Percentiles rank a stretch among this genome's conserved stretches.
phyloP scores from a whole-genome alignment of 805 yeast genomes.

The Lipomyces spencermartinsiae region DNA sequence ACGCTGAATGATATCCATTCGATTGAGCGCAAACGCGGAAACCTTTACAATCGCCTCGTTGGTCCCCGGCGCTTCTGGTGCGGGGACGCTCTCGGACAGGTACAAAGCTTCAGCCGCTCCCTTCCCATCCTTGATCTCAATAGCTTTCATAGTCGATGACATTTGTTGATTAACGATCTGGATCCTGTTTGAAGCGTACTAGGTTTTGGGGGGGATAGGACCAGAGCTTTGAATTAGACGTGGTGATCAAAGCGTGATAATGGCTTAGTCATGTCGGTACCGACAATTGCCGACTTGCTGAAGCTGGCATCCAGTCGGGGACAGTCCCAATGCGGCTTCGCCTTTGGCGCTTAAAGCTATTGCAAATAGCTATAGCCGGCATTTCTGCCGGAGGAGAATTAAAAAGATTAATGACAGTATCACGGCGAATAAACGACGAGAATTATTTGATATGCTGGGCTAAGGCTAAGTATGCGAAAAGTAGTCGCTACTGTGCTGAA shows the following conservation, averaged over 20 bases:
- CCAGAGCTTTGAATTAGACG: not conserved
- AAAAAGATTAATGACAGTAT: too few species aligned
- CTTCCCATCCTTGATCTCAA: constrained; percentile 41
- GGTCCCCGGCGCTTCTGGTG: constrained; percentile 37
- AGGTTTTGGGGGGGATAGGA: not conserved
- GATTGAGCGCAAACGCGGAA: constrained; percentile 47
- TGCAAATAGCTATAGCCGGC: too few species aligned
- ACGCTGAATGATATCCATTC: constrained; percentile 47
- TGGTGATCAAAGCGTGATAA: not conserved
- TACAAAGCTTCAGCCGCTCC: constrained; percentile 44
- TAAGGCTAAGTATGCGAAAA: too few species aligned
- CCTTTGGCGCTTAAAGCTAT: too few species aligned
- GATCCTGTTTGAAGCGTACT: not conserved
- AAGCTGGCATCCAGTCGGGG: too few species aligned
- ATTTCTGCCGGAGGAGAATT: too few species aligned
- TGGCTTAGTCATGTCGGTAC: too few species aligned
- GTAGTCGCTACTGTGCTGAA: too few species aligned
- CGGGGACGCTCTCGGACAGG: constrained; percentile 37
- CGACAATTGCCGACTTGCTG: too few species aligned
- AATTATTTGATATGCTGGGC: too few species aligned
- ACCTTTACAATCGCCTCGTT: constrained; percentile 46
- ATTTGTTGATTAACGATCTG: not conserved
- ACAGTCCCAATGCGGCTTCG: too few species aligned
- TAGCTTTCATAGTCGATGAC: constrained; percentile 42
- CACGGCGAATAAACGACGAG: too few species aligned